Percentiles rank a stretch among this genome's conserved stretches.
Conservation (phyloP, 2,329 filamentous ascomycete genomes). For the Pyrenophora tritici-repentis region DNA sequence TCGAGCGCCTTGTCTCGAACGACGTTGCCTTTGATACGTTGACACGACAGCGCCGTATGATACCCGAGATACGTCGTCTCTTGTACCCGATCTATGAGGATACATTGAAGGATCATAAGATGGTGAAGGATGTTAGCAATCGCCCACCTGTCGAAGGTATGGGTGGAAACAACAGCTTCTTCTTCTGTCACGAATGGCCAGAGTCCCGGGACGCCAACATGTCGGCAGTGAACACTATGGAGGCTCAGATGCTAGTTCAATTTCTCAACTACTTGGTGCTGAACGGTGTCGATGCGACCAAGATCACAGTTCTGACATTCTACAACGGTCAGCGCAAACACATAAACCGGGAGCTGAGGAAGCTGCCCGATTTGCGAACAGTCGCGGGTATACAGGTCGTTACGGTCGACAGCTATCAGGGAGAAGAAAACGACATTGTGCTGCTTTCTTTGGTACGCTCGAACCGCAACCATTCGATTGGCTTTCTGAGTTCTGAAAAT, state of each 20-base stretch:
- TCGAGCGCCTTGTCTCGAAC: slow-evolving; percentile 75
- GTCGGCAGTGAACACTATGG: slow-evolving; percentile 70
- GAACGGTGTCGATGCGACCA: slow-evolving; percentile 63
- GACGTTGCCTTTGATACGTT: slow-evolving; percentile 67
- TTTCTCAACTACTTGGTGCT: slow-evolving; percentile 74
- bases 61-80: slow-evolving; percentile 67
- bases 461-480: slow-evolving; percentile 62
- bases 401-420: slow-evolving; percentile 85
- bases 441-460: slow-evolving; percentile 81
- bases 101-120: slow-evolving; percentile 61
- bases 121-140: slow-evolving; percentile 53
- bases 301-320: slow-evolving; percentile 83
- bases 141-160: slow-evolving; percentile 65
- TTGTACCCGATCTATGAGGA: slow-evolving; percentile 66
- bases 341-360: slow-evolving; percentile 58
- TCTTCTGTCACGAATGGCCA: slow-evolving; percentile 67
- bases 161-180: slow-evolving; percentile 64
- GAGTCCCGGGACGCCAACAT: slow-evolving; percentile 67
- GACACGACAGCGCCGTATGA: slow-evolving; percentile 72
- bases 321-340: slow-evolving; percentile 81
- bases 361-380: slow-evolving; percentile 49
- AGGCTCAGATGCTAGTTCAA: slow-evolving; percentile 75
- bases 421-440: slow-evolving; percentile 85
- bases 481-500: slow-evolving; percentile 73
- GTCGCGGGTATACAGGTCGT: slow-evolving; percentile 61